Evolutionary conservation across 768 basidiomycete genomes (phyloP), one percentile per base, ranked within the genome.

Genomic region (Macrolepiota albuminosa): DNA sequence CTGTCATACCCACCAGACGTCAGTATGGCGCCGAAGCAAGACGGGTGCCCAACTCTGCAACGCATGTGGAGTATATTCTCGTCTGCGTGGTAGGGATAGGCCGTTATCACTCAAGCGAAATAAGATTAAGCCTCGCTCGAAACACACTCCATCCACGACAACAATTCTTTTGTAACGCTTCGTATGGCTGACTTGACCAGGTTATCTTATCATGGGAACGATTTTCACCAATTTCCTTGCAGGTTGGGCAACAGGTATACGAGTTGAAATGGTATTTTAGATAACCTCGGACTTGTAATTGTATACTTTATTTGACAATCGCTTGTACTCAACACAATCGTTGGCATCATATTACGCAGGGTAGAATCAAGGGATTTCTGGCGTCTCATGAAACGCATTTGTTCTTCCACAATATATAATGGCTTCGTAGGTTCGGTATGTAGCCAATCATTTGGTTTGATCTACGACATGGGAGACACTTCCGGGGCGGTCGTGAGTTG

Each of bases 1-100:
- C 67, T 81, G 80, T 60, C 75, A 72, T 58, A 81, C 80, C 9
- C 78, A 78, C 56, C 76, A 73, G 45, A 81, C 80, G 3, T 79
- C 78, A 8, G 80, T 81, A 45, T 81, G 80, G 80, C 72, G 80
- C 42, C 70, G 80, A 53, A 79, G 78, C 63, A 81, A 81, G 67
- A 71, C 76, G 1, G 80, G 80, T 1, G 78, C 76, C 13, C 78
- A 79, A 64, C 71, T 81, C 1, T 81, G 80, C 66, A 81, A 81
- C 55, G 80, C 80, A 6, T 81, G 80, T 64, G 80, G 80, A 26
- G 80, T 81, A 9, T 81, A 81, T 61, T 69, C 69, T 33, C 71
- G 80, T 34, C 73, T 81, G 49, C 75, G 79, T 14, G 80, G 80
- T 3, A 79, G 75, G 61, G 77, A 77, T 57, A 68, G 80, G 40